These are phyloP conservation scores for Corylus americana DNA, from an alignment of 306 rosid species.

Conservation along the genomic window DNA sequence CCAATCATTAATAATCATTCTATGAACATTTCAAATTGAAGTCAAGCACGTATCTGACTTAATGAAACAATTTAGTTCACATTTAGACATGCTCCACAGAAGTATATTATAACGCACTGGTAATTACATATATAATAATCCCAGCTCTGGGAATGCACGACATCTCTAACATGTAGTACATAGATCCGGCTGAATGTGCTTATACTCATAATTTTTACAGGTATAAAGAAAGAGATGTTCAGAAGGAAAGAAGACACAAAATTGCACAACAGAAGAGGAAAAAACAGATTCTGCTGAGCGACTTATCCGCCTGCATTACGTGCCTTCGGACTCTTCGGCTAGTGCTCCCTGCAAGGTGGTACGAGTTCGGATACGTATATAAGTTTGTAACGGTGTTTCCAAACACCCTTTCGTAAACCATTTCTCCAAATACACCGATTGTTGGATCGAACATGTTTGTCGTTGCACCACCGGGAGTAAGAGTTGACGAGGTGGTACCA, in stretches of 20 bases:
- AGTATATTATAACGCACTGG: conserved; percentile 14
- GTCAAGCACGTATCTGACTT: no score
- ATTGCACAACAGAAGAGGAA: conserved; percentile 71
- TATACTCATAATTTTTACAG: conserved; percentile 39
- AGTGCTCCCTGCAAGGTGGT: conserved; percentile 42
- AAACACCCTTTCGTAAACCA: conserved; percentile 71
- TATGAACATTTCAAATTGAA: no score
- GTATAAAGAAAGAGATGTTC: conserved; percentile 26
- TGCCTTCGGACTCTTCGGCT: conserved; percentile 74
- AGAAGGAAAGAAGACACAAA: conserved; percentile 73
- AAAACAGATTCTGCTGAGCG: conserved; percentile 69
- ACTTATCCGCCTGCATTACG: conserved; percentile 61
- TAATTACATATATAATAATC: conserved; percentile 25
- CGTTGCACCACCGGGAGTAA: conserved; percentile 32
- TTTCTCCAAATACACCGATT: conserved; percentile 61
- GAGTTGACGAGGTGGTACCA: conserved; percentile 28
- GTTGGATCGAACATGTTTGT: conserved; percentile 44
- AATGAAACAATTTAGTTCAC: neutral
- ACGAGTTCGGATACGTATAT: conserved; percentile 62
- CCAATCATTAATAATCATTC: no score
- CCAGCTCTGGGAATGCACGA: conserved; percentile 18
- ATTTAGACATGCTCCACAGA: neutral
- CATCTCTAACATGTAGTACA: conserved; percentile 25
- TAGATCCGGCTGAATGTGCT: conserved; percentile 15
- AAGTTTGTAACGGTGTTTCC: conserved; percentile 62